Evolutionary conservation across 2,329 filamentous ascomycete genomes (phyloP).

Genomic region (Cordyceps javanica): DNA sequence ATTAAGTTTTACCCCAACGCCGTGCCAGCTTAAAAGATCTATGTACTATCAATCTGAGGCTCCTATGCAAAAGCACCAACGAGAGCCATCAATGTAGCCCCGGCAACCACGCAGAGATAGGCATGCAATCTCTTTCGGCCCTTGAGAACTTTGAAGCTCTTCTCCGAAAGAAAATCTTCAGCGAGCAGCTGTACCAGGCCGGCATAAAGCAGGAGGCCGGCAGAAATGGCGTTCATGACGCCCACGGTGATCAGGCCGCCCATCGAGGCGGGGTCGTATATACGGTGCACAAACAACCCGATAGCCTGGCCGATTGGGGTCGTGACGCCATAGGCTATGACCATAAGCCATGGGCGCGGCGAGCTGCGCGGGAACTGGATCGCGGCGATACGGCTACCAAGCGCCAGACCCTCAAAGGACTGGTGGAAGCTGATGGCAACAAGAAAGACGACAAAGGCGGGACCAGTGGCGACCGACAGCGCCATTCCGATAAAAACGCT

Average conservation of each 20-base stretch:
- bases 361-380: slow-evolving; percentile 72
- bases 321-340: slow-evolving; percentile 67
- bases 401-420: slow-evolving; percentile 80
- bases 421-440: slow-evolving; percentile 80
- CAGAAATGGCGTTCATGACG: slow-evolving; percentile 80
- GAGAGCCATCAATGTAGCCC: slow-evolving; percentile 62
- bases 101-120: slow-evolving; percentile 56
- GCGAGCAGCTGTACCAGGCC: slow-evolving; percentile 78
- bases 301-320: slow-evolving; percentile 82
- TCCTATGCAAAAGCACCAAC: slow-evolving; percentile 64
- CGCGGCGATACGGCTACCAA: slow-evolving; percentile 78
- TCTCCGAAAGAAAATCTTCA: slow-evolving; percentile 74
- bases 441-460: slow-evolving; percentile 72
- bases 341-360: slow-evolving; percentile 76
- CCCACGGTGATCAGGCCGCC: slow-evolving; percentile 75
- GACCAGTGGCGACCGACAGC: slow-evolving; percentile 72
- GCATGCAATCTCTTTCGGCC: slow-evolving; percentile 57
- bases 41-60: background rate
- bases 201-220: slow-evolving; percentile 73
- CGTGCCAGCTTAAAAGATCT: background rate
- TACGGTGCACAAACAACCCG: slow-evolving; percentile 66
- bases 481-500: slow-evolving; percentile 85
- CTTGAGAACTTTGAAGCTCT: slow-evolving; percentile 62
- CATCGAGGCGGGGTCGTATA: slow-evolving; percentile 75
- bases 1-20: background rate